phyloP scores from a whole-genome alignment of 768 basidiomycete genomes.

The Agrocybe pediades region DNA sequence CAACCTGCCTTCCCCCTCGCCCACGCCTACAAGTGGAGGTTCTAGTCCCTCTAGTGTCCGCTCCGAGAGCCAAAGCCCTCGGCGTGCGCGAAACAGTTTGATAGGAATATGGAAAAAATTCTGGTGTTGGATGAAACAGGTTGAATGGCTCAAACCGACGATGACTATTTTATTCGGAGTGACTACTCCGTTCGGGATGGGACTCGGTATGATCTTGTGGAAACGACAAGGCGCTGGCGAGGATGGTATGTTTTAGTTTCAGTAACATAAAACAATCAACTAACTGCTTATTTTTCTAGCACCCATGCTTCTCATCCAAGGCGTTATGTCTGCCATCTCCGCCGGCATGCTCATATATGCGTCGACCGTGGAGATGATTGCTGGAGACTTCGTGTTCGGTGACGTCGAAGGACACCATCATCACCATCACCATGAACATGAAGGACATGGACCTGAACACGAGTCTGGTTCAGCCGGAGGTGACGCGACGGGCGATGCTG shows the following conservation, averaged over 20 bases:
- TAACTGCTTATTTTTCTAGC: not conserved
- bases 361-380: slow-evolving; percentile 85
- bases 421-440: slow-evolving; percentile 21
- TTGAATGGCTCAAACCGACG: slow-evolving; percentile 48
- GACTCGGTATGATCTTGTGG: slow-evolving; percentile 51
- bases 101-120: slow-evolving; percentile 1
- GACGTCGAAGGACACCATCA: slow-evolving; percentile 39
- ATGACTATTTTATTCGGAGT: slow-evolving; percentile 69
- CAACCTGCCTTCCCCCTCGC: not conserved
- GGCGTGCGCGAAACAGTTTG: not conserved
- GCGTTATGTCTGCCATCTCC: slow-evolving; percentile 79
- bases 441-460: slow-evolving; percentile 5
- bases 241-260: slow-evolving; percentile 11
- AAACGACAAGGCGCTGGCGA: slow-evolving; percentile 22
- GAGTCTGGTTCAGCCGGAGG: slow-evolving; percentile 3
- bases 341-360: slow-evolving; percentile 86
- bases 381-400: slow-evolving; percentile 82
- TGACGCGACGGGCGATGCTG: not conserved
- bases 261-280: not conserved
- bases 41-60: not conserved
- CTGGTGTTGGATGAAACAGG: slow-evolving; percentile 6
- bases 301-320: slow-evolving; percentile 56
- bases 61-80: not conserved
- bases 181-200: slow-evolving; percentile 74
- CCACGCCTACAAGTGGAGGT: not conserved